Conservation (phyloP, 2,329 filamentous ascomycete species). For the Venturia effusa region DNA sequence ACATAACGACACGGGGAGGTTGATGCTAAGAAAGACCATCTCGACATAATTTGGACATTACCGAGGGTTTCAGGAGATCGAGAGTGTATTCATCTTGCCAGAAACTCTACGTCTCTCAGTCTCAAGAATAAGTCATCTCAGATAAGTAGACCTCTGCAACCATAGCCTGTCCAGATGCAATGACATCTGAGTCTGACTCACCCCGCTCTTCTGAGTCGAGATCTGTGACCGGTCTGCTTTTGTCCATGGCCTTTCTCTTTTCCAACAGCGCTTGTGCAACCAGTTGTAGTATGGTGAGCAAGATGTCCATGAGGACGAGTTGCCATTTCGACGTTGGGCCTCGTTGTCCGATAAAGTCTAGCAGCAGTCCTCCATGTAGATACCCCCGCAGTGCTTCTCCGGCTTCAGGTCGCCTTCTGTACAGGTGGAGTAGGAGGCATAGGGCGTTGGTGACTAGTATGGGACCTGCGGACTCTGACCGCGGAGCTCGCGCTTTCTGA, state of each 20-base stretch:
- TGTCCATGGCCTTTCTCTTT: conserved; percentile 26
- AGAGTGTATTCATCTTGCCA: background rate
- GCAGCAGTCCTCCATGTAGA: conserved; percentile 50
- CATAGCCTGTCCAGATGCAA: conserved; percentile 8
- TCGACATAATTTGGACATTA: background rate
- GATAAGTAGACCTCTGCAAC: background rate
- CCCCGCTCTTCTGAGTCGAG: conserved; percentile 51
- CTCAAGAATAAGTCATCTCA: background rate
- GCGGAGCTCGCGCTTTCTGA: conserved; percentile 44
- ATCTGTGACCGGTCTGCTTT: conserved; percentile 34
- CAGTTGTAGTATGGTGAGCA: conserved; percentile 45
- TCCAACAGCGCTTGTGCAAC: conserved; percentile 44
- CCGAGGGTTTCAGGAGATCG: background rate
- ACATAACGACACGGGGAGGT: background rate
- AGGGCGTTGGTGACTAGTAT: conserved; percentile 45
- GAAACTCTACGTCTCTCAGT: background rate
- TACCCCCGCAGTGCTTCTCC: conserved; percentile 41
- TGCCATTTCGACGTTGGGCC: conserved; percentile 43
- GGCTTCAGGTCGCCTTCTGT: conserved; percentile 28
- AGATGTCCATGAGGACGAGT: conserved; percentile 41
- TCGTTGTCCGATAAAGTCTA: conserved; percentile 54
- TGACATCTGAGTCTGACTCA: conserved; percentile 18
- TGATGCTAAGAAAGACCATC: background rate
- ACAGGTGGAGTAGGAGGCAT: conserved; percentile 44
- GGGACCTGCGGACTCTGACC: conserved; percentile 41